Percentiles rank a stretch among this genome's conserved stretches.
Conservation (phyloP, 768 basidiomycete genomes). For the Boletus speciosus region DNA sequence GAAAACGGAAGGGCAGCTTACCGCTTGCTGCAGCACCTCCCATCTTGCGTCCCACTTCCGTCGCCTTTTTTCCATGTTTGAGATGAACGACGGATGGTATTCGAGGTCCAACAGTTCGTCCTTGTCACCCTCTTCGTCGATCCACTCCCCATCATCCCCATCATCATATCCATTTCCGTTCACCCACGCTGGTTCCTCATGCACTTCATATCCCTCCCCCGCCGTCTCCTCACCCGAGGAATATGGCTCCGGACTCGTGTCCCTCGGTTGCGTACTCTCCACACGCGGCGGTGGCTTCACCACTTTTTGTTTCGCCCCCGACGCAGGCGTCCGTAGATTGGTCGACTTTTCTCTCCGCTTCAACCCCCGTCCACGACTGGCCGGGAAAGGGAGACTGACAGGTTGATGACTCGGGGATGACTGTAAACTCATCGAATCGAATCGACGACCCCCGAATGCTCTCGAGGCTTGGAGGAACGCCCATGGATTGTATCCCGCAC, state of each 20-base stretch:
- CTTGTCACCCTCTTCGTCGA: constrained; percentile 68
- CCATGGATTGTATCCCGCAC: constrained; percentile 65
- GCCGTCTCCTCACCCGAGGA: constrained; percentile 78
- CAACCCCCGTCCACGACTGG: constrained; percentile 42
- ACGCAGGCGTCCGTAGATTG: constrained; percentile 30
- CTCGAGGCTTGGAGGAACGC: constrained; percentile 60
- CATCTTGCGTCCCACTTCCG: constrained; percentile 73
- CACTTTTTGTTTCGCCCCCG: constrained; percentile 24
- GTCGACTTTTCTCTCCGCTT: constrained; percentile 43
- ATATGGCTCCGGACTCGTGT: constrained; percentile 75
- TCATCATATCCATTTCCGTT: constrained; percentile 18
- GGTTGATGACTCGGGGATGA: constrained; percentile 34
- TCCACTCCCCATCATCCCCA: constrained; percentile 55
- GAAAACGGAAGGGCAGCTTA: constrained; percentile 29
- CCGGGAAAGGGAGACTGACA: constrained; percentile 45
- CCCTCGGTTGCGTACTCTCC: constrained; percentile 78
- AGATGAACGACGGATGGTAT: constrained; percentile 69
- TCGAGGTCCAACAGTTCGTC: constrained; percentile 73
- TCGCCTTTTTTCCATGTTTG: constrained; percentile 62
- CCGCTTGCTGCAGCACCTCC: constrained; percentile 72
- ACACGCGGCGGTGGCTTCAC: constrained; percentile 73
- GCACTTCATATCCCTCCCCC: constrained; percentile 51
- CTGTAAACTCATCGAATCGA: constrained; percentile 57
- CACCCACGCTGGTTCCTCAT: constrained; percentile 39
- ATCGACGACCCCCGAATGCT: constrained; percentile 42